These are phyloP conservation scores for Clonostachys rhizophaga DNA, from an alignment of 2,329 filamentous ascomycete species.

Conservation along the genomic window DNA sequence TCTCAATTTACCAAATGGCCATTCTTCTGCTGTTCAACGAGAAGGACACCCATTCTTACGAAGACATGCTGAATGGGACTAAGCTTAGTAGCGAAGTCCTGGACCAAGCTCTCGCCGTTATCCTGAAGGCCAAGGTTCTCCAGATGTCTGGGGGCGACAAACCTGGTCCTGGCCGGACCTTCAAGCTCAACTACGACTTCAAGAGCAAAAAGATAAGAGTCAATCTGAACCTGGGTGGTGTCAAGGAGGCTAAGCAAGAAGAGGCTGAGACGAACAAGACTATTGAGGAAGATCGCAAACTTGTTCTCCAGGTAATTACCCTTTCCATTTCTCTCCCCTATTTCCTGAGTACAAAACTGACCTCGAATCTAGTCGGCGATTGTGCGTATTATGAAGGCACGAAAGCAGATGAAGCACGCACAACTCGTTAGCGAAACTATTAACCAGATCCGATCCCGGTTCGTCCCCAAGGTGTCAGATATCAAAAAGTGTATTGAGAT, in stretches of 20 bases:
- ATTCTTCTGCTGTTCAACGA: slow-evolving; percentile 95
- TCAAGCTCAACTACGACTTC: slow-evolving; percentile 88
- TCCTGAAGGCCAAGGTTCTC: slow-evolving; percentile 91
- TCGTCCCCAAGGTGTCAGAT: slow-evolving; percentile 86
- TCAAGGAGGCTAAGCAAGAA: slow-evolving; percentile 94
- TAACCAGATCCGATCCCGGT: slow-evolving; percentile 87
- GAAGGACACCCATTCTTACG: slow-evolving; percentile 76
- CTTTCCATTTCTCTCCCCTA: not conserved
- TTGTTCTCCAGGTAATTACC: slow-evolving; percentile 79
- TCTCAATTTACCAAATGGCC: slow-evolving; percentile 97
- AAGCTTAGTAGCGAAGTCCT: slow-evolving; percentile 76
- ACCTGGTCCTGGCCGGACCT: slow-evolving; percentile 71
- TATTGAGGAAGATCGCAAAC: slow-evolving; percentile 95
- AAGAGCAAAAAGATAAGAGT: slow-evolving; percentile 98
- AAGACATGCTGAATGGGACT: slow-evolving; percentile 81
- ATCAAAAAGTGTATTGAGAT: slow-evolving; percentile 99
- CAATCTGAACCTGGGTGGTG: slow-evolving; percentile 91
- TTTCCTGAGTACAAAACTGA: not conserved
- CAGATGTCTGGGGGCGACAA: slow-evolving; percentile 64
- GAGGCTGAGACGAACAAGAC: slow-evolving; percentile 98
- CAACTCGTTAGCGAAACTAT: slow-evolving; percentile 95
- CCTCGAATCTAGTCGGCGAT: slow-evolving; percentile 73
- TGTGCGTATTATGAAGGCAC: slow-evolving; percentile 98
- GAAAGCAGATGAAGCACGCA: slow-evolving; percentile 97
- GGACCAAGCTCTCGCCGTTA: slow-evolving; percentile 79